Conservation (phyloP, 2,329 filamentous ascomycete genomes). For the Xylaria multiplex region DNA sequence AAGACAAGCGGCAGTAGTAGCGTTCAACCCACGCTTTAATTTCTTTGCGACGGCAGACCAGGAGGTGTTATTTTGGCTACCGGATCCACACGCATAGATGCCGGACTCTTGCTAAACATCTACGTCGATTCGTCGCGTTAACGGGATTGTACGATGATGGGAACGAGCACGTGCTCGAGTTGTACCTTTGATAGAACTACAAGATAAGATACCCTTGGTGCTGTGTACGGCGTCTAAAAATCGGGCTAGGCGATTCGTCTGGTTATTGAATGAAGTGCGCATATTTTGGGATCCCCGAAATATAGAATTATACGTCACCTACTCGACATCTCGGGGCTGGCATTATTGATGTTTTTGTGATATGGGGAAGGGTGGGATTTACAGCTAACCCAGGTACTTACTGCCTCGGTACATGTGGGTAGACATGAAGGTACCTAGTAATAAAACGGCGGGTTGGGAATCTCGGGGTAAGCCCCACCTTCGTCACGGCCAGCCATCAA, state of each 20-base stretch:
- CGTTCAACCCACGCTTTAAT: conserved; percentile 91
- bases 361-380: too few species aligned
- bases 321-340: too few species aligned
- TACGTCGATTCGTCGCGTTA: conserved; percentile 4
- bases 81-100: conserved; percentile 67
- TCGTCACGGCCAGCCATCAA: conserved; percentile 25
- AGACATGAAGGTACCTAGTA: too few species aligned
- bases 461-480: conserved; percentile 31
- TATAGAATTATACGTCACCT: too few species aligned
- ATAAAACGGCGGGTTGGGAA: background rate
- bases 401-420: too few species aligned
- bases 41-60: conserved; percentile 90
- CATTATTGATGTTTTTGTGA: too few species aligned
- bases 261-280: background rate
- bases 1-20: conserved; percentile 77
- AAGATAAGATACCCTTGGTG: conserved; percentile 32
- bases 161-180: conserved; percentile 15
- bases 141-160: conserved; percentile 29
- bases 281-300: background rate
- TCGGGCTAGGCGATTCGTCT: background rate
- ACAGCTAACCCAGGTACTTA: too few species aligned
- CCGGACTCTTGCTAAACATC: conserved; percentile 7
- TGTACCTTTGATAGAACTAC: conserved; percentile 27
- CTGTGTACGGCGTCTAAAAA: conserved; percentile 19
- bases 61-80: conserved; percentile 82